These are phyloP conservation scores for Plasmodium billcollinsi DNA, from an alignment of 169 alveolate species.

Conservation along the genomic window DNA sequence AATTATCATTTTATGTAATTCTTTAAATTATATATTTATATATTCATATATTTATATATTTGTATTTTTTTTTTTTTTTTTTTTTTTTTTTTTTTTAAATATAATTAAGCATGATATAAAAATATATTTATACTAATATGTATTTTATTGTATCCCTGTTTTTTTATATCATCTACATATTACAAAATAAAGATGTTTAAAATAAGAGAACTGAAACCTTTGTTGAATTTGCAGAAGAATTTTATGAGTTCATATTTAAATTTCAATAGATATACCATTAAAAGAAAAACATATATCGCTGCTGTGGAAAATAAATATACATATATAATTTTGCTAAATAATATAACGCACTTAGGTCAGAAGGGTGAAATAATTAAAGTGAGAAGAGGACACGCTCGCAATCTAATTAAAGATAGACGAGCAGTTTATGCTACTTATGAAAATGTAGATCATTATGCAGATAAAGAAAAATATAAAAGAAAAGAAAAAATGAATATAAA, in stretches of 20 bases:
- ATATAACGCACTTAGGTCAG: conserved; percentile 55
- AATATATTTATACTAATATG: background rate
- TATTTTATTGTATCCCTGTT: background rate
- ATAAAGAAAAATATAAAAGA: conserved; percentile 66
- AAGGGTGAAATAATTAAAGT: conserved; percentile 62
- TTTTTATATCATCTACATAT: background rate
- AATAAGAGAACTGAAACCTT: conserved; percentile 7
- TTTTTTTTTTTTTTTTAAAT: conserved; percentile 12
- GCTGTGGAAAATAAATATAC: conserved; percentile 69
- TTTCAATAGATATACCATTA: conserved; percentile 52
- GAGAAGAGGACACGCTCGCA: conserved; percentile 60
- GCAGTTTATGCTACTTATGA: conserved; percentile 75
- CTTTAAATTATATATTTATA: background rate
- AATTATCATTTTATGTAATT: background rate
- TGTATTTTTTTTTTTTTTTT: background rate
- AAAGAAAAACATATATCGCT: conserved; percentile 71
- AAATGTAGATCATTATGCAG: conserved; percentile 62
- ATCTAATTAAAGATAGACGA: conserved; percentile 51
- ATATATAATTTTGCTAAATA: conserved; percentile 32
- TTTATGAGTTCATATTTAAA: conserved; percentile 68
- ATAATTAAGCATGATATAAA: background rate
- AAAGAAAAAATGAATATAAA: conserved; percentile 35
- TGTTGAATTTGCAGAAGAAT: conserved; percentile 14
- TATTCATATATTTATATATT: background rate
- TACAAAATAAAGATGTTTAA: conserved; percentile 5